Evolutionary conservation across 2,329 filamentous ascomycete genomes (phyloP), one percentile per base, ranked within the genome.

Genomic region (Trichoderma koningii): DNA sequence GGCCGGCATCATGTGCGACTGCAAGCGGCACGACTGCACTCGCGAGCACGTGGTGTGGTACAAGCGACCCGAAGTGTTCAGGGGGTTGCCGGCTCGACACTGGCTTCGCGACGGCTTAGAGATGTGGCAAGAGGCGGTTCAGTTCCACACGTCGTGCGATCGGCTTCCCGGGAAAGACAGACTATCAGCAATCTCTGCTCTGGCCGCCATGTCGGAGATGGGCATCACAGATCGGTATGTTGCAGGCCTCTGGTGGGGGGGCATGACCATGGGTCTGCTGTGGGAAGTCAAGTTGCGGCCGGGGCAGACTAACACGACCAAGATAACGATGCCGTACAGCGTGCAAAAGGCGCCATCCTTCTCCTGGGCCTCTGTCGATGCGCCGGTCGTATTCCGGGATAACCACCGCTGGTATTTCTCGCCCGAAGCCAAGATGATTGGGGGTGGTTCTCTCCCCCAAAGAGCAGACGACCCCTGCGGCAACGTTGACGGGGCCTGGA

Each of bases 331-430:
- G 15, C 55, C 55, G 5, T 50, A 28, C 10, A 7, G n/a, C 5
- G 7, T 34, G 12, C 63, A 67, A 23, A 55, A 28, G 21, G 50
- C 66, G 28, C 63, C 66, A 7, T 52, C 50, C 7, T 67, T 45
- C 15, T 65, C 66, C 15, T 67, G 55, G 55, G 63, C 63, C 10
- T 65, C 66, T 26, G 23, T 65, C 44, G 28, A 56, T 5, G 30
- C 59, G 3, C 42, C 30, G 3, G 51, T 65, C 5, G 9, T 56
- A 9, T 66, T 55, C 55, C n/a, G 7, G 7, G 17, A 45, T 10
- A 42, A 38, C 3, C 19, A 3, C 34, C 7, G 10, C 26, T n/a
- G 50, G 50, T 19, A 4, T 2, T 65, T 62, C 14, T 6, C 38
- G 44, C 3, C 44, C 17, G 14, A 57, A 9, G 66, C 21, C 14